Evolutionary conservation across 2,329 filamentous ascomycete species (phyloP).

Genomic region (Colletotrichum cordylinicola): DNA sequence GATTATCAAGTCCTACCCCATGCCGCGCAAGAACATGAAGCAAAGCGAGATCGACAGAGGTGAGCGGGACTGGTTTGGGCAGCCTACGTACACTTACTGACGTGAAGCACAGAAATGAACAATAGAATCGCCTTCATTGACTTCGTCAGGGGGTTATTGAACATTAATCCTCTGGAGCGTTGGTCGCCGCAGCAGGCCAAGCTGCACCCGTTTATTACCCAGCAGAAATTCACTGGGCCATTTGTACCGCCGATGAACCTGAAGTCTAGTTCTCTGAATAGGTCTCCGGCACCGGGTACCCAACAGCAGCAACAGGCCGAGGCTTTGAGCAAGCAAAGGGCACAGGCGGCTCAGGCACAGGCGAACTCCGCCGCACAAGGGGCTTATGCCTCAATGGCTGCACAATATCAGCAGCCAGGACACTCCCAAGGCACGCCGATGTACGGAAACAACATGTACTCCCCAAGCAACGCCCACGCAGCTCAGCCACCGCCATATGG

Average conservation of each 20-base stretch:
- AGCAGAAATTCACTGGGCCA: conserved; percentile 94
- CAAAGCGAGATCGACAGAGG: conserved; percentile 94
- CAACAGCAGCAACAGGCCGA: conserved; percentile 97
- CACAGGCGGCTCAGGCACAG: conserved; percentile 73
- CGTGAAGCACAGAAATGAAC: conserved; percentile 80
- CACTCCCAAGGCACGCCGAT: conserved; percentile 65
- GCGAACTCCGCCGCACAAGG: conserved; percentile 68
- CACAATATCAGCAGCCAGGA: conserved; percentile 52
- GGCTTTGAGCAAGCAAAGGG: conserved; percentile 89
- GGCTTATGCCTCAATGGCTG: conserved; percentile 63
- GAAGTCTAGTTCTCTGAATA: conserved; percentile 82
- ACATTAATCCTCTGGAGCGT: conserved; percentile 92
- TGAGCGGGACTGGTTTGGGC: conserved; percentile 41
- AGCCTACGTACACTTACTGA: conserved; percentile 23
- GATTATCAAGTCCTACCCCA: conserved; percentile 96
- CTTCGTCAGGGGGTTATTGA: conserved; percentile 91
- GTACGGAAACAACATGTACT: conserved; percentile 87
- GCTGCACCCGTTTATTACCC: conserved; percentile 96
- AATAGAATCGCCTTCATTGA: conserved; percentile 98
- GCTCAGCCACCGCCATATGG: conserved; percentile 82
- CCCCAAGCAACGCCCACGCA: conserved; percentile 58
- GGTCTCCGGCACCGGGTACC: conserved; percentile 90
- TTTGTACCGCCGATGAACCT: conserved; percentile 98
- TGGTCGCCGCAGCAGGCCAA: conserved; percentile 99
- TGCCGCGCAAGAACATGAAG: conserved; percentile 99